Percentiles rank a stretch among this genome's conserved stretches.
phyloP scores from a whole-genome alignment of 2,329 filamentous ascomycete genomes.

The Neonectria ditissima region DNA sequence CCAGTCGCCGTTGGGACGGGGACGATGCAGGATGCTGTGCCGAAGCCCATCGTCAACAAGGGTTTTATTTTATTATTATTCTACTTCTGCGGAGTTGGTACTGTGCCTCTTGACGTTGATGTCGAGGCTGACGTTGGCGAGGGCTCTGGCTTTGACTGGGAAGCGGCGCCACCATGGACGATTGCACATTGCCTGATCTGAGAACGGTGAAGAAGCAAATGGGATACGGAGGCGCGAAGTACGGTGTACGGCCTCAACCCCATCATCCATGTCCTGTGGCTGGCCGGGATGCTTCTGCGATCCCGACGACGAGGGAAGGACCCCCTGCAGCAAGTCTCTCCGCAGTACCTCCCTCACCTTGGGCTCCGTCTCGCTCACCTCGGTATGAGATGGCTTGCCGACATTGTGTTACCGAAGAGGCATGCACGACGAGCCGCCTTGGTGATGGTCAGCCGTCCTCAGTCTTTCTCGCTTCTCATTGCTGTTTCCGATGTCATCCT shows the following conservation, averaged over 20 bases:
- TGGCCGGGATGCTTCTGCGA: slow-evolving; percentile 9
- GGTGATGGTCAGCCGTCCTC: not conserved
- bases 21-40: not conserved
- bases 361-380: slow-evolving; percentile 15
- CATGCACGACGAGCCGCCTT: not conserved
- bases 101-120: slow-evolving; percentile 4
- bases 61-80: not conserved
- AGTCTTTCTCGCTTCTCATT: not conserved
- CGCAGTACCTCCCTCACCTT: slow-evolving; percentile 28
- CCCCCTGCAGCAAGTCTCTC: slow-evolving; percentile 18
- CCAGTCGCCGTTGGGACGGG: slow-evolving; percentile 30
- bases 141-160: slow-evolving; percentile 1
- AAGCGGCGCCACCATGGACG: slow-evolving; percentile 5
- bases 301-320: slow-evolving; percentile 6
- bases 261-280: slow-evolving; percentile 12
- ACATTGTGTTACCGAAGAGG: slow-evolving; percentile 6
- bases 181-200: slow-evolving; percentile 9
- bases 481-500: slow-evolving; percentile 19
- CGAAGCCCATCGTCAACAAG: slow-evolving; percentile 4
- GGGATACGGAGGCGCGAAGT: not conserved
- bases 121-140: slow-evolving; percentile 6
- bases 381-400: slow-evolving; percentile 8
- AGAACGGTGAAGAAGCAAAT: not conserved
- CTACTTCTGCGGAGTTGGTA: too few species aligned
- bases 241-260: not conserved